phyloP scores from a whole-genome alignment of 1,139 yeast genomes.

The Kodamaea derodonti region DNA sequence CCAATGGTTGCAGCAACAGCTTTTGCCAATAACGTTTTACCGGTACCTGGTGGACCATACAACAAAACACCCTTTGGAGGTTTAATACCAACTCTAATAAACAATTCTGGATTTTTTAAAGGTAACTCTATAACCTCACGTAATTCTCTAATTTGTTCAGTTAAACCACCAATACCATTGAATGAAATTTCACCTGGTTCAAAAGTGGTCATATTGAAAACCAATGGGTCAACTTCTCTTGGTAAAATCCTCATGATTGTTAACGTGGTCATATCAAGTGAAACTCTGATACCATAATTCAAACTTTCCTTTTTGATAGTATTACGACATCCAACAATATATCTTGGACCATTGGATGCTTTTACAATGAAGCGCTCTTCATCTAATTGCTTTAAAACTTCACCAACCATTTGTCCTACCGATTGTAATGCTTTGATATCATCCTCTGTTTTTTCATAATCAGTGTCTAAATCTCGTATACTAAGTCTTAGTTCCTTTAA shows the following conservation, averaged over 20 bases:
- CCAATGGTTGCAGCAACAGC: conserved; percentile 99
- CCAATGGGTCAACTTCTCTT: conserved; percentile 97
- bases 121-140: conserved; percentile 98
- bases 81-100: conserved; percentile 92
- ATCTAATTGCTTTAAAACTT: conserved; percentile 91
- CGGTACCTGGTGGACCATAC: conserved; percentile 99
- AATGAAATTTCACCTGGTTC: conserved; percentile 96
- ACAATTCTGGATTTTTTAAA: conserved; percentile 93
- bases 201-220: conserved; percentile 96
- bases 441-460: conserved; percentile 90
- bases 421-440: conserved; percentile 96
- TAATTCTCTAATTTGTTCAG: conserved; percentile 92
- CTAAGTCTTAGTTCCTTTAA: conserved; percentile 79
- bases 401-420: conserved; percentile 97
- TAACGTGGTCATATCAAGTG: conserved; percentile 95
- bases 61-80: conserved; percentile 97
- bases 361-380: conserved; percentile 95
- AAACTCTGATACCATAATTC: conserved; percentile 93
- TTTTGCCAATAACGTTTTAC: conserved; percentile 91
- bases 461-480: conserved; percentile 79
- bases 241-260: conserved; percentile 98
- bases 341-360: conserved; percentile 96
- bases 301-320: conserved; percentile 80
- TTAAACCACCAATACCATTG: conserved; percentile 94
- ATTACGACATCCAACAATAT: conserved; percentile 95